A percentile compares a stretch with the other conserved stretches of the same genome.
phyloP scores from a whole-genome alignment of 2,329 filamentous ascomycete genomes.

The Colletotrichum sp. region DNA sequence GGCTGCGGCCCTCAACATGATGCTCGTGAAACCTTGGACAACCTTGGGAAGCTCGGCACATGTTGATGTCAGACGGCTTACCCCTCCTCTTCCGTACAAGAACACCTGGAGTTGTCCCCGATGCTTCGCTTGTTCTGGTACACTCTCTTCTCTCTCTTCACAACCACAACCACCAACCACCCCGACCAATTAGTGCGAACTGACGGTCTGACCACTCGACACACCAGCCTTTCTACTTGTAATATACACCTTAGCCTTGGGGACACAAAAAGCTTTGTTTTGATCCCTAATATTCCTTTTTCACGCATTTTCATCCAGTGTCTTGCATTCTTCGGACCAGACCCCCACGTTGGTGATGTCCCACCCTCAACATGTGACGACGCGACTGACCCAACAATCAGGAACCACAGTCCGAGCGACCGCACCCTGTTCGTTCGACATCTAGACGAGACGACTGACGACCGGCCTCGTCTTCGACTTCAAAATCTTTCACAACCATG shows the following conservation, averaged over 20 bases:
- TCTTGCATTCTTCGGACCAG: neutral
- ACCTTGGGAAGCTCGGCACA: constrained; percentile 17
- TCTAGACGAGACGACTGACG: constrained; percentile 1
- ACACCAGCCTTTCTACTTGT: neutral
- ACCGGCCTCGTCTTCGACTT: neutral
- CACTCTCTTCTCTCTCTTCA: neutral
- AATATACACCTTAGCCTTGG: neutral
- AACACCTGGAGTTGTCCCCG: constrained; percentile 1
- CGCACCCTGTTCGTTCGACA: neutral
- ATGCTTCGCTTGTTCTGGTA: neutral
- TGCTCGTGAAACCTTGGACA: constrained; percentile 14
- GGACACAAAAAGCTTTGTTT: neutral
- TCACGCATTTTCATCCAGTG: neutral
- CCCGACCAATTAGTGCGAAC: neutral
- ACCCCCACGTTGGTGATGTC: neutral
- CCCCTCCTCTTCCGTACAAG: constrained; percentile 15
- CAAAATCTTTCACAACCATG: constrained; percentile 39
- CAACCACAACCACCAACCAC: neutral
- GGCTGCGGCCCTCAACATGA: neutral
- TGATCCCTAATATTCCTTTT: neutral
- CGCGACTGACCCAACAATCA: neutral
- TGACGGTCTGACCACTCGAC: neutral
- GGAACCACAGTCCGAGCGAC: neutral
- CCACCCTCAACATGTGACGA: constrained; percentile 4
- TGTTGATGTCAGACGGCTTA: constrained; percentile 15